These are phyloP conservation scores for Plasmopara muralis DNA, from an alignment of 352 stramenopile species.

Conservation along the genomic window DNA sequence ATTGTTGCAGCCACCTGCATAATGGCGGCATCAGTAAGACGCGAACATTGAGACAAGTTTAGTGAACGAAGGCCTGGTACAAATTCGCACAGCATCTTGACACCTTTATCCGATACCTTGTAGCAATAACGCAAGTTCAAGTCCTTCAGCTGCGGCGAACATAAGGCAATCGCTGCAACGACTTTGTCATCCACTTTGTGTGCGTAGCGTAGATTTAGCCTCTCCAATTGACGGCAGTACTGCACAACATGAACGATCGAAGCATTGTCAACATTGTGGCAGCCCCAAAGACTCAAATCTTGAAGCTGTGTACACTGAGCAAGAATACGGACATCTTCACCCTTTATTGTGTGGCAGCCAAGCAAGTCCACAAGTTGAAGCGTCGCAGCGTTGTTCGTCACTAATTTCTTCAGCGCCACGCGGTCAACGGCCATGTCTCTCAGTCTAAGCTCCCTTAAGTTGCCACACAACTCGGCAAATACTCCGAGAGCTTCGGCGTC, in stretches of 20 bases:
- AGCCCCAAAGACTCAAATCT: constrained; percentile 66
- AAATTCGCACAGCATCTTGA: constrained; percentile 44
- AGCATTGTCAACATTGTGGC: constrained; percentile 71
- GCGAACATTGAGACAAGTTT: constrained; percentile 77
- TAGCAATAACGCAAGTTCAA: constrained; percentile 84
- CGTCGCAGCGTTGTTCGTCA: constrained; percentile 37
- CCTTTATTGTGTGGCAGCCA: constrained; percentile 66
- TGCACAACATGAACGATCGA: constrained; percentile 49
- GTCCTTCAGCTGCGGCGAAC: constrained; percentile 46
- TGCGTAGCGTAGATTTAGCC: constrained; percentile 74
- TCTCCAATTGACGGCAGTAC: constrained; percentile 35
- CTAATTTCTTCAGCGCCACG: constrained; percentile 36
- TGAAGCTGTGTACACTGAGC: constrained; percentile 35
- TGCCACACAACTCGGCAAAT: constrained; percentile 37
- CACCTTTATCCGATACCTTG: constrained; percentile 71
- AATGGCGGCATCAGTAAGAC: constrained; percentile 70
- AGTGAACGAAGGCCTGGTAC: constrained; percentile 45
- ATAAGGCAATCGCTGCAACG: constrained; percentile 40
- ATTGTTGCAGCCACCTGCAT: constrained; percentile 50
- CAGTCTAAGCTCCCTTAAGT: constrained; percentile 54
- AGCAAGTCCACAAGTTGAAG: constrained; percentile 65
- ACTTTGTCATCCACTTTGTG: constrained; percentile 82
- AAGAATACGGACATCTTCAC: constrained; percentile 44
- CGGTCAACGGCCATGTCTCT: constrained; percentile 66
- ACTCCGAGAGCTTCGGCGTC: constrained; percentile 34